A percentile compares a stretch with the other conserved stretches of the same genome.
Conservation (phyloP, 768 basidiomycete species). For the Termitomyces titanicus region DNA sequence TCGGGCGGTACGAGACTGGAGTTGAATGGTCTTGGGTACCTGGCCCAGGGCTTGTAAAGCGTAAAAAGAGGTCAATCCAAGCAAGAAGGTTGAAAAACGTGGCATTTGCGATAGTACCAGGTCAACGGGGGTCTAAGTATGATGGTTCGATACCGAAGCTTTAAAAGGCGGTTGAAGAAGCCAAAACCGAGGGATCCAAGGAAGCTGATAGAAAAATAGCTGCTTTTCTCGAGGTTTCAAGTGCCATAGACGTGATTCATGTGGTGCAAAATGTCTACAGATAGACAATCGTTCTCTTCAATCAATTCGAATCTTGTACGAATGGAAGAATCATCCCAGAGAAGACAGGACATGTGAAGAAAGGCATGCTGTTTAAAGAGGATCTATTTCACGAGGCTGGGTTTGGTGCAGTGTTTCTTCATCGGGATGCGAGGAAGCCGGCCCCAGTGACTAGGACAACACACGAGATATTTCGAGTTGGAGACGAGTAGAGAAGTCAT, state of each 20-base stretch:
- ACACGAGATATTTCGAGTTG: no score
- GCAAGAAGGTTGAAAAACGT: background rate
- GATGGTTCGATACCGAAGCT: background rate
- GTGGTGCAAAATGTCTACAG: background rate
- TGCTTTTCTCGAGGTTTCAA: background rate
- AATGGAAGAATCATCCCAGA: background rate
- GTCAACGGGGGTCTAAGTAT: background rate
- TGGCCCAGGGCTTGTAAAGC: constrained; percentile 5
- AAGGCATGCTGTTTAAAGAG: background rate
- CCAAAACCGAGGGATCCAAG: background rate
- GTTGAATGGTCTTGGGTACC: constrained; percentile 23
- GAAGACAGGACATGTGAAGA: background rate
- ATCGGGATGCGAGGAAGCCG: no score
- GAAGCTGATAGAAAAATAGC: background rate
- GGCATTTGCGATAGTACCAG: background rate
- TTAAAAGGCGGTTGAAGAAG: background rate
- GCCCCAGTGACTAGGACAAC: no score
- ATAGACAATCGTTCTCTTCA: background rate
- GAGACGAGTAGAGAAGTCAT: no score
- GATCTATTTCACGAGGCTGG: background rate
- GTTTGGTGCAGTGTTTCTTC: no score
- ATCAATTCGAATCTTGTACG: background rate
- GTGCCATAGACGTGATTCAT: background rate
- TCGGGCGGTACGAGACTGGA: constrained; percentile 9
- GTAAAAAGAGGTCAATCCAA: background rate